phyloP scores from a whole-genome alignment of 169 alveolate species.

The Eimeria falciformis region DNA sequence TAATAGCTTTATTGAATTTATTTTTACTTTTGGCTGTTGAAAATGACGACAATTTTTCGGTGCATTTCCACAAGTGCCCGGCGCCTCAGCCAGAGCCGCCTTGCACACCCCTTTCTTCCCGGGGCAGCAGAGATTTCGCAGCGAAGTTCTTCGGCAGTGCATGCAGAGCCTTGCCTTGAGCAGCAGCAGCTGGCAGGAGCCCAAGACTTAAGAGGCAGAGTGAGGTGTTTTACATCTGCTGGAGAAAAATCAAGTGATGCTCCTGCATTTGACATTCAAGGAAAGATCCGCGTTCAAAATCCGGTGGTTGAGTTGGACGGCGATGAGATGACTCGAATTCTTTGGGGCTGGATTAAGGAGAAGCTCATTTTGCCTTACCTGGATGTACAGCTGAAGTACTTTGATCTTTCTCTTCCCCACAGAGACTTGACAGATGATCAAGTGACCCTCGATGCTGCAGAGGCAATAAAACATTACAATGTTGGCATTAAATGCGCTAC shows the following conservation, averaged over 20 bases:
- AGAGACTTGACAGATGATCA: constrained; percentile 95
- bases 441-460: constrained; percentile 97
- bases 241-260: neutral
- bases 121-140: too few species aligned
- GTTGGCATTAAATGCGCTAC: constrained; percentile 98
- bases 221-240: neutral
- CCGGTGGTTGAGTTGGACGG: constrained; percentile 97
- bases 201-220: neutral
- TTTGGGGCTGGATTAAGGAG: constrained; percentile 95
- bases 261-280: constrained; percentile 45
- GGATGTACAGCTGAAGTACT: constrained; percentile 93
- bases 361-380: constrained; percentile 94
- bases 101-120: too few species aligned
- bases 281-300: constrained; percentile 86
- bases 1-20: too few species aligned
- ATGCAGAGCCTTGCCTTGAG: neutral
- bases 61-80: neutral
- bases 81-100: too few species aligned
- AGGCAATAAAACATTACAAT: constrained; percentile 91
- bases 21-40: neutral
- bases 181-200: neutral
- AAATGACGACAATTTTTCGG: neutral
- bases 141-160: too few species aligned
- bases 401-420: constrained; percentile 92
- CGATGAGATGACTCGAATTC: constrained; percentile 96